Base-by-base conservation (phyloP, 345 rosid genomes). In the Anastatica hierochuntica region DNA sequence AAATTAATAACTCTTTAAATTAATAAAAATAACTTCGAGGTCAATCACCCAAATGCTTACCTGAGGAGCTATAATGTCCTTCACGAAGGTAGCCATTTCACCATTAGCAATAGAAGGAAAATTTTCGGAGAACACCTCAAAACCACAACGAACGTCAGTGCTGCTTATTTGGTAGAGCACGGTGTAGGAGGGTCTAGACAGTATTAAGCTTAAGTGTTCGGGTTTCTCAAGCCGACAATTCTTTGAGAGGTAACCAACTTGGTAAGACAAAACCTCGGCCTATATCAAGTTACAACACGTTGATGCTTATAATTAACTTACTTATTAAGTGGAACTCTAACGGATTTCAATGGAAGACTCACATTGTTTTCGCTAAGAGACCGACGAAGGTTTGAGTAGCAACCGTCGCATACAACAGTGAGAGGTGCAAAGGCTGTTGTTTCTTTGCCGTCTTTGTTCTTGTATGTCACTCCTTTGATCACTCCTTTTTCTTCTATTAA, bases 301-400 rank as follows among this genome's bases (percentile, higher is more conserved):
- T 6, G 33, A 29, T 29, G 33, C 33, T 29, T 29, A n/a, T n/a
- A n/a, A 29, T 29, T 29, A 29, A 6, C 33, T 29, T 3, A 29
- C 9, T 29, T 2, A 29, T 8, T 8, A 29, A 29, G 9, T 29
- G 6, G 7, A 2, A 2, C 5, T 21, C 24, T 21, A 29, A 3
- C 33, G 6, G 6, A 29, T 4, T 29, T 29, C 3, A 6, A 8
- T 5, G 9, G 10, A 29, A 29, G 10, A 29, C 69, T 35, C 20
- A 84, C 88, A 66, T 63, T 70, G 14, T 86, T 76, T 23, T 76
- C 63, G 58, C 79, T 74, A 36, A 80, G 74, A 30, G 78, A 74
- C 52, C 84, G 82, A 0, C 94, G 86, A 69, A 84, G 71, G 49
- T 82, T 82, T 24, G 94, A 84, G n/a, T 81, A 84, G 52, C 82